Evolutionary conservation across 148 eudicot genomes (phyloP).

Genomic region (Oxyria digyna): DNA sequence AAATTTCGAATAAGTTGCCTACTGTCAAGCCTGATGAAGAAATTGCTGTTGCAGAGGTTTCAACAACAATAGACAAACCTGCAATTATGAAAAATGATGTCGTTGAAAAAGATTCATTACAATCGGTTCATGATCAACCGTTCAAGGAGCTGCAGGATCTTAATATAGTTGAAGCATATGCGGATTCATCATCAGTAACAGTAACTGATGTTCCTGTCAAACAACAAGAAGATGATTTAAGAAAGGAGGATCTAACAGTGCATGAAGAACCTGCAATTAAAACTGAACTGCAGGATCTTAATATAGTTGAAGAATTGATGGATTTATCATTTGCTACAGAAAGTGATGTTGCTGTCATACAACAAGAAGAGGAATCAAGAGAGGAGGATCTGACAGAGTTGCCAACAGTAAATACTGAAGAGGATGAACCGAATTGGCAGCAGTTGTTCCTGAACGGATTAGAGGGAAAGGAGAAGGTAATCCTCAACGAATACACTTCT

Average conservation of each 20-base stretch:
- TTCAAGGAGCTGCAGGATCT: background rate
- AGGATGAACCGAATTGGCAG: conserved; percentile 54
- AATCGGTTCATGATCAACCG: background rate
- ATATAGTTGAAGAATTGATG: background rate
- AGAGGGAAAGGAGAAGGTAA: conserved; percentile 64
- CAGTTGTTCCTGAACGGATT: conserved; percentile 46
- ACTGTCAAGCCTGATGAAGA: conserved; percentile 48
- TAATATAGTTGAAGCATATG: background rate
- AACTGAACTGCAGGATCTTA: background rate
- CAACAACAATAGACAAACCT: background rate
- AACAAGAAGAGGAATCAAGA: background rate
- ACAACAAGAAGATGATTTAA: too few relatives aligned
- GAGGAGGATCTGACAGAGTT: background rate
- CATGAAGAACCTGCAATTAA: too few relatives aligned
- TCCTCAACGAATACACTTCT: conserved; percentile 57
- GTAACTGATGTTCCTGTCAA: background rate
- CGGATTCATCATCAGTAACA: background rate
- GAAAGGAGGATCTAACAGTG: background rate
- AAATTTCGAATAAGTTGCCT: conserved; percentile 34
- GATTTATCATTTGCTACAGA: background rate
- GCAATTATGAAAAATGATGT: background rate
- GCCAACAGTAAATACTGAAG: background rate
- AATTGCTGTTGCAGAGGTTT: background rate
- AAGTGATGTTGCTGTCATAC: background rate
- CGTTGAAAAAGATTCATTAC: background rate